phyloP scores from a whole-genome alignment of 495 filamentous ascomycete species.

The Ramalina intermedia region DNA sequence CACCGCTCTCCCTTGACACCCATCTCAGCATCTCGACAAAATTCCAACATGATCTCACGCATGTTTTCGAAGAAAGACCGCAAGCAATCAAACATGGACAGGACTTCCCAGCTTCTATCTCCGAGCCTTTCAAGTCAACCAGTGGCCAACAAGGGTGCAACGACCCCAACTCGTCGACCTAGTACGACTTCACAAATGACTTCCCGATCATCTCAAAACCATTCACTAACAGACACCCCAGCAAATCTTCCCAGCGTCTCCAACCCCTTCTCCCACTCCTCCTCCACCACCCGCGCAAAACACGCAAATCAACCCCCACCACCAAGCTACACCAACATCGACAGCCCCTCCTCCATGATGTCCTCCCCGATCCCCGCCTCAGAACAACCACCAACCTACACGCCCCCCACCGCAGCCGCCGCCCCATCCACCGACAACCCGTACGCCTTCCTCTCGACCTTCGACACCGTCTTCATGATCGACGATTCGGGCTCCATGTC shows the following conservation, averaged over 20 bases:
- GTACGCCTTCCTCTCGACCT: conserved; percentile 70
- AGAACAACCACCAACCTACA: conserved; percentile 5
- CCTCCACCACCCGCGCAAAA: too few relatives aligned
- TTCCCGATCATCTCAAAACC: not conserved
- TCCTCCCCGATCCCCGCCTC: not conserved
- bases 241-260: not conserved
- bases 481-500: conserved; percentile 87
- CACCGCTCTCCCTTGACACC: not conserved
- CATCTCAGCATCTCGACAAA: not conserved
- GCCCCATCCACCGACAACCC: conserved; percentile 37
- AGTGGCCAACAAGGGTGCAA: not conserved
- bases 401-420: conserved; percentile 9
- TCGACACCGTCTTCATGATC: conserved; percentile 88
- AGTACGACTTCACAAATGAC: not conserved
- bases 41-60: conserved; percentile 5
- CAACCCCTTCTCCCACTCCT: not conserved
- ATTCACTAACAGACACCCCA: not conserved
- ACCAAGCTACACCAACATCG: not conserved
- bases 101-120: conserved; percentile 1
- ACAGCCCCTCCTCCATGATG: not conserved
- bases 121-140: conserved; percentile 4
- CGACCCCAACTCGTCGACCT: not conserved
- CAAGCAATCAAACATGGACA: conserved; percentile 4
- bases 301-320: not conserved
- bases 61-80: not conserved